Evolutionary conservation across 2,329 filamentous ascomycete species (phyloP).

Genomic region (Ophiosphaerella herpotricha): DNA sequence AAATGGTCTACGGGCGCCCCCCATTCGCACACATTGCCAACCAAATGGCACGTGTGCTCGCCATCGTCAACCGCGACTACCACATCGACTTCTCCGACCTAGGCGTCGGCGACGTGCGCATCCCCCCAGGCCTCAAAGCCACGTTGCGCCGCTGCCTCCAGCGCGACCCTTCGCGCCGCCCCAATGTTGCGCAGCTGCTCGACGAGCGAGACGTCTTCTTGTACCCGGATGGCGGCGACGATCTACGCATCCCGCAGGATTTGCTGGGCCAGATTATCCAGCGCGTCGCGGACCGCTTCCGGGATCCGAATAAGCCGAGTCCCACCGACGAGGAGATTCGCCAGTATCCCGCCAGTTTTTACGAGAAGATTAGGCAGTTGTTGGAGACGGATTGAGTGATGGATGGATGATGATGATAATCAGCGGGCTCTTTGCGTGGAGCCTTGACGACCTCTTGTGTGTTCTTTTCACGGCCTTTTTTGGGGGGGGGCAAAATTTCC

Average conservation of each 20-base stretch:
- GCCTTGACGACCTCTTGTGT: conserved; percentile 1
- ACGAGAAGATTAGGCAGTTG: conserved; percentile 53
- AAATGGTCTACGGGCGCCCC: conserved; percentile 96
- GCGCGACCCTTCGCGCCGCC: conserved; percentile 60
- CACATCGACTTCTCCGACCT: conserved; percentile 71
- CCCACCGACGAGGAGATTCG: conserved; percentile 62
- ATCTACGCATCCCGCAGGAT: conserved; percentile 58
- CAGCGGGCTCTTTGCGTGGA: background rate
- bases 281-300: conserved; percentile 64
- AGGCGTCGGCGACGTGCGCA: conserved; percentile 66
- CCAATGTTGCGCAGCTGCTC: conserved; percentile 62
- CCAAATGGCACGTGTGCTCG: conserved; percentile 82
- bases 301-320: conserved; percentile 55
- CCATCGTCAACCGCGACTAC: conserved; percentile 80
- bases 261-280: conserved; percentile 63
- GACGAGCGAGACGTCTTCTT: conserved; percentile 61
- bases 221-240: conserved; percentile 59
- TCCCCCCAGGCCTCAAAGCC: conserved; percentile 60
- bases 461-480: conserved; percentile 1
- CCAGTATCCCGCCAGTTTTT: conserved; percentile 53
- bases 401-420: no score
- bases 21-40: conserved; percentile 92
- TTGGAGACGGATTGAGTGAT: conserved; percentile 28
- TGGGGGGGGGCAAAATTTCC: conserved; percentile 1
- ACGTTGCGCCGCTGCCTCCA: conserved; percentile 64